Evolutionary conservation across 2,329 filamentous ascomycete genomes (phyloP), one percentile per base, ranked within the genome.

Genomic region (Pestalotiopsis sp.): DNA sequence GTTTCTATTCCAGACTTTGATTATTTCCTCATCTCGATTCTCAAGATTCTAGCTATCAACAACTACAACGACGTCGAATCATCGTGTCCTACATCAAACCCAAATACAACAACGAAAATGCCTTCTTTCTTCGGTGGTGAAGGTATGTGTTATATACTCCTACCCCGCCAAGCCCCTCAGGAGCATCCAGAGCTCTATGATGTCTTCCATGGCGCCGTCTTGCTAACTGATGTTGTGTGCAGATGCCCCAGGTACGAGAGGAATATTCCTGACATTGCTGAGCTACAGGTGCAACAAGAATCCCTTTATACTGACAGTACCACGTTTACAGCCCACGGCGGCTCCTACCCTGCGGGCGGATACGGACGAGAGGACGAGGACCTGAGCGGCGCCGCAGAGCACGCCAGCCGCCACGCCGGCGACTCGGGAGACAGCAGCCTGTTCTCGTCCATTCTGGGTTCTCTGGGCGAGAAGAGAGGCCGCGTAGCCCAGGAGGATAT

Each of bases 391-490:
- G 85, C 86, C 5, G 83, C 85, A 67, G 79, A 85, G 67, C 81
- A 85, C 63, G 87, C 87, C 20, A 79, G 80, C 71, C 78, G 81
- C 39, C 80, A 82, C 67, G 83, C 85, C 25, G 84, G 85, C 67
- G 78, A 76, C 41, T 84, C 83, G 27, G 85, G 85, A 63, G 81
- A 82, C 74, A 76, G 76, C 74, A 80, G 82, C 74, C 77, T 89
- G 68, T 89, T 89, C 75, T 82, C 83, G 68, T 78, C 70, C 73
- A 79, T 89, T 68, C 78, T 88, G 39, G 80, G 82, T 66, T 75
- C 81, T 57, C 79, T 89, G 61, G 79, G 80, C 20, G 80, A 86
- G 78, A 86, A 85, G 77, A 86, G 87, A 81, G 73, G 78, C 68
- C 77, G 81, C 68, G 75, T 88, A 27, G 80, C 80, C n/a, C 74